A percentile compares a stretch with the other conserved stretches of the same genome.
These are phyloP conservation scores for Phytophthora sp. DNA, from an alignment of 352 stramenopile species.

Conservation along the genomic window DNA sequence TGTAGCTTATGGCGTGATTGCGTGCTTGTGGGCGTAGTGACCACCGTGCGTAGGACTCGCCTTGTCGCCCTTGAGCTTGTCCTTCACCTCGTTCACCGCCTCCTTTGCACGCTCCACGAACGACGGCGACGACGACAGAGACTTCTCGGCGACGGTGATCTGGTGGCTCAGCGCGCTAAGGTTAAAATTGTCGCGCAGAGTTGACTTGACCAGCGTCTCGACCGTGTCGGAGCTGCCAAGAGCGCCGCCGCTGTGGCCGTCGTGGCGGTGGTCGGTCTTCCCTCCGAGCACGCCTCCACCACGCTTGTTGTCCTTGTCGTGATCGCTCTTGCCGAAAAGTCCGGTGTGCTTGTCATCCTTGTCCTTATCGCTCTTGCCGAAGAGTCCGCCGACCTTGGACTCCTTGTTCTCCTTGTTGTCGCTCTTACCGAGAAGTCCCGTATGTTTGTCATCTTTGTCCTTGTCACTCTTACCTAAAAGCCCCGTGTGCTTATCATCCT, in stretches of 20 bases:
- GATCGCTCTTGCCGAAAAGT: constrained; percentile 14
- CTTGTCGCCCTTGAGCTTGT: constrained; percentile 32
- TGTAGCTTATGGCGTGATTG: constrained; percentile 5
- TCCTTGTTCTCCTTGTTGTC: constrained; percentile 11
- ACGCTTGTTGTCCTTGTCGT: constrained; percentile 21
- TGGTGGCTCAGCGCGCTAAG: constrained; percentile 26
- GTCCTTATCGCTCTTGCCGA: constrained; percentile 10
- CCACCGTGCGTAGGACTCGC: constrained; percentile 3
- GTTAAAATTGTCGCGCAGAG: constrained; percentile 32
- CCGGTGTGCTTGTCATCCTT: constrained; percentile 16
- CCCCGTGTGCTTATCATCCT: constrained; percentile 4
- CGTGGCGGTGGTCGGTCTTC: neutral
- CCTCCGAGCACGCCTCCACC: constrained; percentile 12
- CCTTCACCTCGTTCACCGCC: constrained; percentile 28
- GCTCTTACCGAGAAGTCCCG: constrained; percentile 10
- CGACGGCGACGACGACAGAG: constrained; percentile 20
- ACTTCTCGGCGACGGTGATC: constrained; percentile 31
- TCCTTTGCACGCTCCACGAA: constrained; percentile 33
- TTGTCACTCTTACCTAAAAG: constrained; percentile 13
- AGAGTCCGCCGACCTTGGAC: constrained; percentile 2
- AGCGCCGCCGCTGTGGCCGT: constrained; percentile 2
- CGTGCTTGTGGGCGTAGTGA: constrained; percentile 11
- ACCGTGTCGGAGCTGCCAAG: constrained; percentile 22
- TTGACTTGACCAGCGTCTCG: constrained; percentile 26
- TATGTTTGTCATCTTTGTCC: constrained; percentile 14